These are phyloP conservation scores for Coleophoma cylindrospora DNA, from an alignment of 2,329 filamentous ascomycete genomes.

Conservation along the genomic window DNA sequence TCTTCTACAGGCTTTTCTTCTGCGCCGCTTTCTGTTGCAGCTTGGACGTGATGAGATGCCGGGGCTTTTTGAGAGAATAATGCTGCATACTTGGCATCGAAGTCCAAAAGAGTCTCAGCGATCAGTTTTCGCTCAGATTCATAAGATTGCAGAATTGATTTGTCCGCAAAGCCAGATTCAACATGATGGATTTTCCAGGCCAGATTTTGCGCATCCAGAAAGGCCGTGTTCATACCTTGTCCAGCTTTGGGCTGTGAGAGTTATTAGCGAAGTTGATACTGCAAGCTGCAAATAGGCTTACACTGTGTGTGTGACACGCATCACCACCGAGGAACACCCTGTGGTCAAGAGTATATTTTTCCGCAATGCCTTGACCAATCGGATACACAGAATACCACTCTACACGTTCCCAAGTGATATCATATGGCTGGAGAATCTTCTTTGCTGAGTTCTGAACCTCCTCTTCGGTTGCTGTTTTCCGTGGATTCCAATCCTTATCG, in stretches of 20 bases:
- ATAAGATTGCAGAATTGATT: slow-evolving; percentile 75
- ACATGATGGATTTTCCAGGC: slow-evolving; percentile 96
- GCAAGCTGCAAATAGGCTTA: slow-evolving; percentile 31
- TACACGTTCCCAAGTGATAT: slow-evolving; percentile 60
- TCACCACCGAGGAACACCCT: slow-evolving; percentile 72
- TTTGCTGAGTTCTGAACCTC: slow-evolving; percentile 63
- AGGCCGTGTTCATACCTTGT: slow-evolving; percentile 77
- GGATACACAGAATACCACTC: slow-evolving; percentile 77
- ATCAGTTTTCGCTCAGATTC: slow-evolving; percentile 80
- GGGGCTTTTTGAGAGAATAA: slow-evolving; percentile 79
- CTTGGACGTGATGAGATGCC: slow-evolving; percentile 66
- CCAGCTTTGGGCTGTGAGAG: slow-evolving; percentile 66
- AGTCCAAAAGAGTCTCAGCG: slow-evolving; percentile 77
- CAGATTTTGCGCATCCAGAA: slow-evolving; percentile 79
- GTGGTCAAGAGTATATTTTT: slow-evolving; percentile 61
- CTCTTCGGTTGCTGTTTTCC: slow-evolving; percentile 56
- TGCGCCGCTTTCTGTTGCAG: slow-evolving; percentile 43
- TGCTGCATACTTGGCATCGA: slow-evolving; percentile 85
- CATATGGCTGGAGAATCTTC: slow-evolving; percentile 61
- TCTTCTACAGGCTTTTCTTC: slow-evolving; percentile 25
- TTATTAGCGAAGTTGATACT: slow-evolving; percentile 47
- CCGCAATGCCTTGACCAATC: slow-evolving; percentile 69
- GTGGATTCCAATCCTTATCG: slow-evolving; percentile 55
- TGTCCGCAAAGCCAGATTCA: slow-evolving; percentile 73
- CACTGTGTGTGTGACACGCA: slow-evolving; percentile 74